Conservation (phyloP, 2,329 filamentous ascomycete species). For the Fusarium euwallaceae region DNA sequence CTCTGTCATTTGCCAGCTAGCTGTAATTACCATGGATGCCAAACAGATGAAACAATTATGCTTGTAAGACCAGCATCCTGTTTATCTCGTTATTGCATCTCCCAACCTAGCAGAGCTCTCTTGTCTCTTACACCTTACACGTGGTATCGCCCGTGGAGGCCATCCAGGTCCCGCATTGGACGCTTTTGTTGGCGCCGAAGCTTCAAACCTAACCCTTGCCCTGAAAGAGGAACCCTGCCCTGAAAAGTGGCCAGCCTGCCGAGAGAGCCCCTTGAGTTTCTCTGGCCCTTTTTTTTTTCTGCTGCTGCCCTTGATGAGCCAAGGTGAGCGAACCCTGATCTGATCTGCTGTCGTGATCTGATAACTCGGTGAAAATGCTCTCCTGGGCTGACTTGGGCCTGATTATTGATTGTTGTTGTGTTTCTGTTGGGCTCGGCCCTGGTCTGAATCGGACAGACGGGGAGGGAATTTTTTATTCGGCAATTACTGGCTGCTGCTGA, state of each 20-base stretch:
- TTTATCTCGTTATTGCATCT: constrained; percentile 1
- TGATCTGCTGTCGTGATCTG: constrained; percentile 26
- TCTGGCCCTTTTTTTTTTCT: not conserved
- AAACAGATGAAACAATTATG: constrained; percentile 1
- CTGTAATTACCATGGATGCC: not conserved
- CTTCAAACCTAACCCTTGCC: constrained; percentile 29
- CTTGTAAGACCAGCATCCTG: not conserved
- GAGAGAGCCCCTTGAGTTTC: not conserved
- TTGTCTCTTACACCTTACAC: constrained; percentile 37
- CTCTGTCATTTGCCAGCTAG: constrained; percentile 15
- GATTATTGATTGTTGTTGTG: constrained; percentile 17
- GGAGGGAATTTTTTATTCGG: constrained; percentile 31
- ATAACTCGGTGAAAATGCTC: constrained; percentile 28
- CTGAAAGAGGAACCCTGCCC: constrained; percentile 38
- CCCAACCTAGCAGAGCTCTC: constrained; percentile 2
- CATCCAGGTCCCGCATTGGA: constrained; percentile 17
- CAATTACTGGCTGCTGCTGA: constrained; percentile 29
- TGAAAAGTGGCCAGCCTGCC: constrained; percentile 26
- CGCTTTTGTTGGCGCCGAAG: constrained; percentile 13
- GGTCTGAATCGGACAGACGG: constrained; percentile 14
- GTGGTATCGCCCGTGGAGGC: constrained; percentile 29
- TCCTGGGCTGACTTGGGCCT: constrained; percentile 18
- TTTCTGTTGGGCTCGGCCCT: constrained; percentile 19
- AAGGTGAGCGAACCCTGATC: constrained; percentile 35
- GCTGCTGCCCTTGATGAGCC: not conserved